Base-by-base conservation (phyloP, 768 basidiomycete genomes). In the Leccinum fibrillosum region DNA sequence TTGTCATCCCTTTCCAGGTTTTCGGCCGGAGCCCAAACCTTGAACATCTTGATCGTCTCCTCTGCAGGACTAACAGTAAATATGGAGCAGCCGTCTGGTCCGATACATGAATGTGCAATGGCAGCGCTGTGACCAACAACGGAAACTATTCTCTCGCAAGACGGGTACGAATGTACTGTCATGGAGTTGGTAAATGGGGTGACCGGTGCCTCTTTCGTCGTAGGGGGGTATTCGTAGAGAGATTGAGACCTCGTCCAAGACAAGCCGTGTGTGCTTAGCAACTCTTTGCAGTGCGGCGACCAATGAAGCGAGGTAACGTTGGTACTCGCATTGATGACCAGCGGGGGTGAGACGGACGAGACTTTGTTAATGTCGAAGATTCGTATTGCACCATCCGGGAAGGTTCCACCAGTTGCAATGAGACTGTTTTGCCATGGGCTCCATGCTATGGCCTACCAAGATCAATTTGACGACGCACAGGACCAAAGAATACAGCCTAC, bases 221-320 rank as follows among this genome's bases (percentile, higher is more conserved):
- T 54, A 23, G 66, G 63, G 12, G 68, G 64, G n/a, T 49, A 35
- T 3, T 62, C 64, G 9, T 62, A 57, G 23, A 63, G 37, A 15
- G 45, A 37, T 47, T 72, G 72, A 34, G 64, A 57, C 37, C 48
- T 59, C 10, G 59, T 59, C 72, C 73, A 73, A 30, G 59, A 66
- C 52, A 69, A 69, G 56, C 74, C 91, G 64, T 94, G 90, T 2
- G 91, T 90, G 45, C 85, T 90, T n/a, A 96, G 73, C 35, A 97
- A 73, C 66, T 96, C 94, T 62, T 91, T 92, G 66, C 86, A 86
- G 60, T 92, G 88, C 4, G 86, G 83, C 15, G 91, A 90, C 76
- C 83, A 89, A 60, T 81, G 78, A 54, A 85, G 76, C 17, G 81
- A 86, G 51, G 83, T 86, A 53, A 86, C 78, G 68, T 81, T 83